Percentiles rank a stretch among this genome's conserved stretches.
Conservation (phyloP, 2,329 filamentous ascomycete genomes). For the Ophiocordyceps polyrhachis-furcata region DNA sequence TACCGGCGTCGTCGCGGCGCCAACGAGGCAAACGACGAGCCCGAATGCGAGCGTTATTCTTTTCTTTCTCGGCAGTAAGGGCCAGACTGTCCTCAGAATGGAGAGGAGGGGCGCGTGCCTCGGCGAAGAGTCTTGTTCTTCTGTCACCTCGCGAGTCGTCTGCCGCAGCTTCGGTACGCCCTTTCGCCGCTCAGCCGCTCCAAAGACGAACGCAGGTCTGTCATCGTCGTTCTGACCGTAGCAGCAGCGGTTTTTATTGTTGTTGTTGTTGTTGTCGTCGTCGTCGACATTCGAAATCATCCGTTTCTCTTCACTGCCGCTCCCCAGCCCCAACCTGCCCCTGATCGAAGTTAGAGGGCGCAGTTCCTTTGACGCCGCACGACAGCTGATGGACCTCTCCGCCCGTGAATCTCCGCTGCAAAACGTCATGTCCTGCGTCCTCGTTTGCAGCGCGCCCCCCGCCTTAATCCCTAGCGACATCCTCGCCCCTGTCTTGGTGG, state of each 20-base stretch:
- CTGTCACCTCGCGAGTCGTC: background rate
- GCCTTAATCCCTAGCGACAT: background rate
- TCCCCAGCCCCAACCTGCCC: too few species aligned
- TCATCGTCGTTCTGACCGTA: background rate
- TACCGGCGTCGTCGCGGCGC: conserved; percentile 48
- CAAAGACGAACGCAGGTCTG: conserved; percentile 6
- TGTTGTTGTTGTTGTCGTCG: background rate
- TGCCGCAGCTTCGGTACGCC: conserved; percentile 6
- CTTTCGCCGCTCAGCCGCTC: conserved; percentile 13
- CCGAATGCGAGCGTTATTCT: conserved; percentile 39
- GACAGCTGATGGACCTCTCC: too few species aligned
- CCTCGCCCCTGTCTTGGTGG: background rate
- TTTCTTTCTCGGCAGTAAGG: conserved; percentile 32
- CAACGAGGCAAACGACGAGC: conserved; percentile 39
- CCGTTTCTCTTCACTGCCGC: too few species aligned
- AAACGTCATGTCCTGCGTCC: too few species aligned
- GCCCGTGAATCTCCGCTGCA: too few species aligned
- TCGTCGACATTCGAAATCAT: background rate
- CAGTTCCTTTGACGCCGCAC: too few species aligned
- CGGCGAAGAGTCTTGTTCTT: background rate
- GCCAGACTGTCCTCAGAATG: conserved; percentile 41
- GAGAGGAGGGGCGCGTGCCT: background rate
- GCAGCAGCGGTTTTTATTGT: background rate
- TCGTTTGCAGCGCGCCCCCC: background rate
- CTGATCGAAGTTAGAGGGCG: too few species aligned